Evolutionary conservation across 768 basidiomycete genomes (phyloP).

Genomic region (Dendrothele bispora): DNA sequence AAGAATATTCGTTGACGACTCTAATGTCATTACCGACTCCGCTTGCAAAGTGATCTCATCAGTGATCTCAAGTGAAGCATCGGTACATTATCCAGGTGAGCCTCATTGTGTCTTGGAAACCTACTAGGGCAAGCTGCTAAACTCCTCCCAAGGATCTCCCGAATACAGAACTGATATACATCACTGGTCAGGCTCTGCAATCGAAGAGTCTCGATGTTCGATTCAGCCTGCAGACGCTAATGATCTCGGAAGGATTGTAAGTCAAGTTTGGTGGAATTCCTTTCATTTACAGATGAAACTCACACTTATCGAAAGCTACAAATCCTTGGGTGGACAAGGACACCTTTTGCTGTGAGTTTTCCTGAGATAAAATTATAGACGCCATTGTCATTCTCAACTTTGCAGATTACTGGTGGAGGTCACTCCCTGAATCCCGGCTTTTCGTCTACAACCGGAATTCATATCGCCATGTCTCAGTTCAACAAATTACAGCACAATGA

Average conservation of each 20-base stretch:
- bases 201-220: background rate
- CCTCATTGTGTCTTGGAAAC: background rate
- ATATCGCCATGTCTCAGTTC: slow-evolving; percentile 33
- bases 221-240: background rate
- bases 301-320: slow-evolving; percentile 8
- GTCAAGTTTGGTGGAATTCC: background rate
- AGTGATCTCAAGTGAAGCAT: background rate
- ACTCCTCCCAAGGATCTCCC: background rate
- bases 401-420: slow-evolving; percentile 37
- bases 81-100: background rate
- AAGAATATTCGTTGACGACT: background rate
- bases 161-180: background rate
- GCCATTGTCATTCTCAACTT: background rate
- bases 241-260: background rate
- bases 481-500: slow-evolving; percentile 20
- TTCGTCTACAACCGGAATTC: slow-evolving; percentile 39
- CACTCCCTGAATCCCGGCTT: slow-evolving; percentile 33
- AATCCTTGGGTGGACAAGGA: slow-evolving; percentile 7
- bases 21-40: background rate
- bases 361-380: background rate
- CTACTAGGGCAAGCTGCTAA: background rate
- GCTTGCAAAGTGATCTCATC: background rate
- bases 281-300: background rate
- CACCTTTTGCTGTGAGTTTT: slow-evolving; percentile 12
- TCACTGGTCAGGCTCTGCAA: background rate